A percentile compares a stretch with the other conserved stretches of the same genome.
Conservation (phyloP, 2,329 filamentous ascomycete species). For the Scedosporium aurantiacum region DNA sequence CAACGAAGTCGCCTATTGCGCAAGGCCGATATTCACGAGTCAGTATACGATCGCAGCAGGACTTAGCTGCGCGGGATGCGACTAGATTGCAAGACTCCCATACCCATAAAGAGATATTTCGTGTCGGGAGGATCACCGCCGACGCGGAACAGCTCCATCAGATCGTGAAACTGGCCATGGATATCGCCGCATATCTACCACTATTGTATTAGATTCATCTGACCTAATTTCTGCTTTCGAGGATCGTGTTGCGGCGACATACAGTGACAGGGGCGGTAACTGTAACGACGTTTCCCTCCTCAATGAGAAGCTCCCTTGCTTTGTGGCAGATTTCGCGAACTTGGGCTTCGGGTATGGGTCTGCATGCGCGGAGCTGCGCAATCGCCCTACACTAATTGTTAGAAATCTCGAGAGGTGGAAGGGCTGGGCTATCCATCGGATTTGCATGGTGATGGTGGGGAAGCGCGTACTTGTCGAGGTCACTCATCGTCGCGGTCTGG, state of each 20-base stretch:
- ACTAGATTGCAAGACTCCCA: slow-evolving; percentile 10
- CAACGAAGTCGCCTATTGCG: slow-evolving; percentile 75
- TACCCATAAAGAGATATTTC: slow-evolving; percentile 95
- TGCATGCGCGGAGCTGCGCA: slow-evolving; percentile 86
- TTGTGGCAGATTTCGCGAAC: slow-evolving; percentile 97
- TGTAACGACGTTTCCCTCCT: slow-evolving; percentile 94
- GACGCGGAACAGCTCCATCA: slow-evolving; percentile 94
- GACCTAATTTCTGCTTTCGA: no score
- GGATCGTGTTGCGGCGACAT: slow-evolving; percentile 18
- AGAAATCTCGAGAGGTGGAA: slow-evolving; percentile 8
- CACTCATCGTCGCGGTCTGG: slow-evolving; percentile 56
- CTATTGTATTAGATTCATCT: background rate
- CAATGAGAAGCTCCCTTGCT: slow-evolving; percentile 87
- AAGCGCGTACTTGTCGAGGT: slow-evolving; percentile 71
- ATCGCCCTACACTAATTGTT: slow-evolving; percentile 56
- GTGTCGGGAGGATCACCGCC: slow-evolving; percentile 91
- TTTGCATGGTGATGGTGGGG: background rate
- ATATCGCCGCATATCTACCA: slow-evolving; percentile 92
- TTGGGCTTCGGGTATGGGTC: slow-evolving; percentile 88
- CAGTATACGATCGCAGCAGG: background rate
- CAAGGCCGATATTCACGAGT: no score
- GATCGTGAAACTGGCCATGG: slow-evolving; percentile 89
- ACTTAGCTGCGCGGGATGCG: slow-evolving; percentile 10
- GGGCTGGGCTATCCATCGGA: background rate
- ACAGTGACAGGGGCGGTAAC: slow-evolving; percentile 92